Conservation (phyloP, 139 green algal genomes). For the Gonium pectorale region DNA sequence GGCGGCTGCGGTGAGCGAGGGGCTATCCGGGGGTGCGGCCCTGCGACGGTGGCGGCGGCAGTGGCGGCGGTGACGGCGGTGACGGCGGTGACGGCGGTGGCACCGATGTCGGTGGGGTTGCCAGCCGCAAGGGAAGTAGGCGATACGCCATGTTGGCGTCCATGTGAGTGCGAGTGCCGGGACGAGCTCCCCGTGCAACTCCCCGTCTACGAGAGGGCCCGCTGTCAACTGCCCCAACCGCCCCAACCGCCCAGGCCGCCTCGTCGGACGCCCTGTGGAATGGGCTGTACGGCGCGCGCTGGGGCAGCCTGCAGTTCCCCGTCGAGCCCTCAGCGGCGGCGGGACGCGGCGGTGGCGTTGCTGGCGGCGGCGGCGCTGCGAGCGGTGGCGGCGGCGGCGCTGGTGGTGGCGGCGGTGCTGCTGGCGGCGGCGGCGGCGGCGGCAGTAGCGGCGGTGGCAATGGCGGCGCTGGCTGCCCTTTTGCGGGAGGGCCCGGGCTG, state of each 20-base stretch:
- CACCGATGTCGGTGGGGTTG: too few species aligned
- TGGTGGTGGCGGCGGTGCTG: not conserved
- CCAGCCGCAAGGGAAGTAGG: too few species aligned
- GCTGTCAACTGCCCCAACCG: not conserved
- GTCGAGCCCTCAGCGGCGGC: constrained; percentile 20
- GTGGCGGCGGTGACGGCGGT: too few species aligned
- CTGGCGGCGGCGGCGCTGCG: not conserved
- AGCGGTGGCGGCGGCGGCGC: not conserved
- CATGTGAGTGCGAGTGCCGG: too few species aligned
- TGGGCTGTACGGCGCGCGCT: constrained; percentile 46
- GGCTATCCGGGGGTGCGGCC: too few species aligned
- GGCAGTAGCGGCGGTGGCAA: constrained; percentile 1
- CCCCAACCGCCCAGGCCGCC: constrained; percentile 11
- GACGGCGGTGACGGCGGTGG: too few species aligned
- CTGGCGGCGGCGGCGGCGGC: not conserved
- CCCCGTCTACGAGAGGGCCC: too few species aligned
- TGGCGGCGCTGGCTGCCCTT: not conserved
- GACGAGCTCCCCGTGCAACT: too few species aligned
- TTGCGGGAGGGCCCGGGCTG: too few species aligned
- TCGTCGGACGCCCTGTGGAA: constrained; percentile 47
- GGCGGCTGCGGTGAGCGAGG: constrained; percentile 20
- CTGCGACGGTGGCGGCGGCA: not conserved
- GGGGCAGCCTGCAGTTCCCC: constrained; percentile 53
- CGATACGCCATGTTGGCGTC: too few species aligned
- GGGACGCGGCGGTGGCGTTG: not conserved